Base-by-base conservation (phyloP, 2,329 filamentous ascomycete species). In the Botrytis squamosa region DNA sequence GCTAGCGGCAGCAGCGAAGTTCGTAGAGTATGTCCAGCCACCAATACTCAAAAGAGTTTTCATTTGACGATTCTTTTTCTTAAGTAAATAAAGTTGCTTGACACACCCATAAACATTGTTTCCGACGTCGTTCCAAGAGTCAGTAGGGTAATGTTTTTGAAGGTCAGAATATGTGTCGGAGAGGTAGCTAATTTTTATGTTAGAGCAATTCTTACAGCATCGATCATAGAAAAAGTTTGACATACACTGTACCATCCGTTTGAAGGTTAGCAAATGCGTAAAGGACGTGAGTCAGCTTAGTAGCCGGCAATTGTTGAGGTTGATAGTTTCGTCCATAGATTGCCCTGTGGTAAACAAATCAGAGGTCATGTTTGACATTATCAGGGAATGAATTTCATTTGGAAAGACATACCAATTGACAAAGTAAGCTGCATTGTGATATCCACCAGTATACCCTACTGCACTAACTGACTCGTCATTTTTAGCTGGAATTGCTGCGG, bases 21-120 rank as follows among this genome's bases (percentile, higher is more conserved):
- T 93, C 77, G 87, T 84, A 2, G 92, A 94, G 82, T 94, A 96
- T 0, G 92, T 94, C 92, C 92, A 97, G 44, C 94, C 94, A 66
- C 94, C 94, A 76, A 97, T 93, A 66, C 89, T 93, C 6, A 97
- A 86, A 36, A 97, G 85, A 1, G 92, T 86, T 80, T 97, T 97
- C 71, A 97, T 82, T 65, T 93, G 88, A 25, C 93, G 90, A 81
- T 97, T 91, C 73, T 86, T 82, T 81, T 95, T 90, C 84, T 97
- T 97, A 62, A 94, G 85, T 12, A 93, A 83, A 80, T 88, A 93
- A 1, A 97, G 85, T 79, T 97, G 93, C 83, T 96, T 96, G 71
- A 93, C 82, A 80, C 90, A 92, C 57, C 94, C 94, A 77, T 95
- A 96, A 65, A 92, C 88, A 80, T 97, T 96, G 75, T 85, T 91